Evolutionary conservation across 2,329 filamentous ascomycete genomes (phyloP).

Genomic region (Lasiodiplodia theobromae): DNA sequence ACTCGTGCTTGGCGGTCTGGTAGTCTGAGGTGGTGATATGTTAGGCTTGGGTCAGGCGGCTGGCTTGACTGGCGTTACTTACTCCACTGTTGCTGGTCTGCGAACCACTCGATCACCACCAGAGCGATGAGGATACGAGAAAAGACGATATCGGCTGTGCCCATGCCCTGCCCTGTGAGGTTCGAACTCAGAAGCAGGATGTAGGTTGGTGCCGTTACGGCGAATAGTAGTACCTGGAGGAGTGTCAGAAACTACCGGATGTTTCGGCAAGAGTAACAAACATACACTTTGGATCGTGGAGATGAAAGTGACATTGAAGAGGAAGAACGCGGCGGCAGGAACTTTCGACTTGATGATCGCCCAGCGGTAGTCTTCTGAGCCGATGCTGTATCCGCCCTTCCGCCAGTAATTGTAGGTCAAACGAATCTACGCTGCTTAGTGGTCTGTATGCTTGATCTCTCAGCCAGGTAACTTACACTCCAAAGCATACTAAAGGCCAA

Average conservation of each 20-base stretch:
- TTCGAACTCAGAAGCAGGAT: constrained; percentile 76
- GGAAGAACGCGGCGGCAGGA: constrained; percentile 71
- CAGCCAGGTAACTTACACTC: constrained; percentile 67
- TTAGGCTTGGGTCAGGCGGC: not conserved
- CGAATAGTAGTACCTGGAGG: constrained; percentile 73
- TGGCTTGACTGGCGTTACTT: constrained; percentile 38
- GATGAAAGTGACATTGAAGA: constrained; percentile 92
- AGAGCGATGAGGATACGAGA: constrained; percentile 63
- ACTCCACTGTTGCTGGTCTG: constrained; percentile 94
- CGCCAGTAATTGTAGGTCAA: constrained; percentile 98
- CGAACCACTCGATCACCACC: constrained; percentile 75
- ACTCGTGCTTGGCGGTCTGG: constrained; percentile 80
- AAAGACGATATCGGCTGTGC: constrained; percentile 64
- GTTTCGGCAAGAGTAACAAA: constrained; percentile 33
- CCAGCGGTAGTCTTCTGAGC: constrained; percentile 97
- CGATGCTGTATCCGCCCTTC: constrained; percentile 86
- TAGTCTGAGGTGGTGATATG: constrained; percentile 61
- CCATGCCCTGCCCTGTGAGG: constrained; percentile 60
- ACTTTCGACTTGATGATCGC: constrained; percentile 73
- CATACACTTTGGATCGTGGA: constrained; percentile 73
- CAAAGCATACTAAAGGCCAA: constrained; percentile 75
- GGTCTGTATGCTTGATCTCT: no score
- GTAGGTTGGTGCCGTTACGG: constrained; percentile 83
- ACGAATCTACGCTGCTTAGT: constrained; percentile 62
- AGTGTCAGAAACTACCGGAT: constrained; percentile 29